Base-by-base conservation (phyloP, 1,139 yeast species). In the Pichia sorboxylosa region DNA sequence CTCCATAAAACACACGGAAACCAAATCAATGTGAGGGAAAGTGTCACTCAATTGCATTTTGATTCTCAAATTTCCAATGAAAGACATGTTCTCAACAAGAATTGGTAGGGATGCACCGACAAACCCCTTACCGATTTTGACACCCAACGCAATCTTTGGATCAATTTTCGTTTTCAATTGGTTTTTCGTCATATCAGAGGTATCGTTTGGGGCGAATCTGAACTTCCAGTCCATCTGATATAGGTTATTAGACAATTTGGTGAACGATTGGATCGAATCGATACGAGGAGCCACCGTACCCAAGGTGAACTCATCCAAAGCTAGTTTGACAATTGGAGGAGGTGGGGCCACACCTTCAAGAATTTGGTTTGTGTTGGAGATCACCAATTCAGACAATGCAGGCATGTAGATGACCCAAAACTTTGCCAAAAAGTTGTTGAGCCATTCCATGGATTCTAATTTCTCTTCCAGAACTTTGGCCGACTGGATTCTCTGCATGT, bases 381-480 rank as follows among this genome's bases (percentile, higher is more conserved):
- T 66, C 19, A 80, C 90, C 53, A 72, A 74, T 46, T 78, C 82
- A n/a, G 84, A 75, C 35, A 81, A 61, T 1, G 82, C 83, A 26
- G 90, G 90, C 93, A 81, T 80, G 47, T 80, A 80, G 42, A 80
- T 78, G 36, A 78, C 81, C 93, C 93, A 81, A 49, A 81, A 79
- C 53, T 80, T 81, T 31, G 75, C 75, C 53, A 80, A 55, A 47
- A 81, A 79, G 17, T 76, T 69, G 48, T 81, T 81, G 47, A 80
- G 55, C 93, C 93, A 81, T 42, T 74, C 73, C 73, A 80, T 78
- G 8, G 84, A 73, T 57, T 81, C 93, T 39, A 66, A 54, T 45
- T 66, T 69, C 32, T 67, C 64, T 38, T 73, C 81, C 42, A 81
- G 58, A 28, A 73, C 61, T 48, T 77, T 80, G 28, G 63, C 59